phyloP scores from a whole-genome alignment of 441 rosid genomes.

The Croton setiger region DNA sequence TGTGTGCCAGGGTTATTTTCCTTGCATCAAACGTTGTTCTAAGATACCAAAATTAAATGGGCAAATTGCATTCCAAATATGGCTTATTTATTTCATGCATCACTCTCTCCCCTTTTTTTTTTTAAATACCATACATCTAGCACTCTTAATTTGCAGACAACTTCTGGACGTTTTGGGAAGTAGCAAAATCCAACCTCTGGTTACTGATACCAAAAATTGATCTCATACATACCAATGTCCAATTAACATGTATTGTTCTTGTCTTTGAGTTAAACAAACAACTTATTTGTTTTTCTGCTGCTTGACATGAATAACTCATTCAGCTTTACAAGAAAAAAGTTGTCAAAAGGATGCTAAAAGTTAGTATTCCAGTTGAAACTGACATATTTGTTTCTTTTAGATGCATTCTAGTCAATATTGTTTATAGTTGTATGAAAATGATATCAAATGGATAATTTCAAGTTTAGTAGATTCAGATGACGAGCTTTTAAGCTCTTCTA shows the following conservation, averaged over 20 bases:
- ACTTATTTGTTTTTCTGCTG: not conserved
- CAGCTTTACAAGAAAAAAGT: not conserved
- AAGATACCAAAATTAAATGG: not conserved
- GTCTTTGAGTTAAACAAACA: not conserved
- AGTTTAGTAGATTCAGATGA: not conserved
- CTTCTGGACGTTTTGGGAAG: not conserved
- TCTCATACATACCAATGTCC: not conserved
- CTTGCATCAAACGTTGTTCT: not conserved
- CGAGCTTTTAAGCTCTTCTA: not conserved
- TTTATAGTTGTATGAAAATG: not conserved
- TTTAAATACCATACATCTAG: too few species aligned
- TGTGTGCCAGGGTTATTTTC: not conserved
- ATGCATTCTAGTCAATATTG: slow-evolving; percentile 2
- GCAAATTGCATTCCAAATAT: not conserved
- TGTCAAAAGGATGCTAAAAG: too few species aligned
- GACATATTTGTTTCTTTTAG: not conserved
- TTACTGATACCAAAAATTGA: not conserved
- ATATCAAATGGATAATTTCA: not conserved
- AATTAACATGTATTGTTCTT: not conserved
- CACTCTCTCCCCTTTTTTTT: too few species aligned
- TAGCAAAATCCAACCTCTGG: not conserved
- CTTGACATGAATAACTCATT: not conserved
- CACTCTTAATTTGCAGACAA: not conserved
- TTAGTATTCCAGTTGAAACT: not conserved
- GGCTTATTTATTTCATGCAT: too few species aligned